These are phyloP conservation scores for Malassezia caprae DNA, from an alignment of 1,284 basidiomycete genomes.

Conservation along the genomic window DNA sequence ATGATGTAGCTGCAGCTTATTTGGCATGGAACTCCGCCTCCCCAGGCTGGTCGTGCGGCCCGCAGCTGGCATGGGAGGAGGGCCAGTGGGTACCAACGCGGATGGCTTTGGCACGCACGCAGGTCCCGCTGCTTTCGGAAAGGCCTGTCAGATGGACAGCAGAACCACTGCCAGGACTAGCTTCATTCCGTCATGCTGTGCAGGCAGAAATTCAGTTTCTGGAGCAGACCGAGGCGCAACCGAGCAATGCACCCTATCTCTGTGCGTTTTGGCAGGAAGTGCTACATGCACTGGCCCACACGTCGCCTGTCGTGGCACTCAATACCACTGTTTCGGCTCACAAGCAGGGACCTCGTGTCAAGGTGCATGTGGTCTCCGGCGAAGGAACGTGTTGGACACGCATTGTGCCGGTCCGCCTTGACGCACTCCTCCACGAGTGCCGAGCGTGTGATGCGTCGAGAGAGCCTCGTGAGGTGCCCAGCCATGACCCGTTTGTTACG, in stretches of 20 bases:
- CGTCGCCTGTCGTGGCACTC: neutral
- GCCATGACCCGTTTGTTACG: neutral
- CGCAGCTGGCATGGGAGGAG: neutral
- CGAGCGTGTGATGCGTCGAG: constrained; percentile 3
- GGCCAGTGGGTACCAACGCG: neutral
- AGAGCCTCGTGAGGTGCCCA: neutral
- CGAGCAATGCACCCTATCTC: constrained; percentile 9
- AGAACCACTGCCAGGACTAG: constrained; percentile 4
- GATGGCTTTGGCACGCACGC: neutral
- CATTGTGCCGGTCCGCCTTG: neutral
- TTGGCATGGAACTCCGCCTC: constrained; percentile 6
- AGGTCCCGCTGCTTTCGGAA: neutral
- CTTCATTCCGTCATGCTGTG: constrained; percentile 1
- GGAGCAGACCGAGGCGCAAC: neutral
- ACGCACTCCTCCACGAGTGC: constrained; percentile 10
- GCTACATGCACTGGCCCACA: neutral
- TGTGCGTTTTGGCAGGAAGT: constrained; percentile 13
- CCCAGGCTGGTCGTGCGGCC: constrained; percentile 4
- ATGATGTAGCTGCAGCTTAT: constrained; percentile 10
- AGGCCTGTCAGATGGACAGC: neutral
- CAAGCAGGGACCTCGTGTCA: neutral
- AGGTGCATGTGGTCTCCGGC: constrained; percentile 2
- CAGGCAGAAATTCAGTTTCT: constrained; percentile 6
- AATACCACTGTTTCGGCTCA: neutral
- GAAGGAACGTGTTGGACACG: constrained; percentile 7